phyloP scores from a whole-genome alignment of 148 eudicot genomes.

The Chenopodium formosanum region DNA sequence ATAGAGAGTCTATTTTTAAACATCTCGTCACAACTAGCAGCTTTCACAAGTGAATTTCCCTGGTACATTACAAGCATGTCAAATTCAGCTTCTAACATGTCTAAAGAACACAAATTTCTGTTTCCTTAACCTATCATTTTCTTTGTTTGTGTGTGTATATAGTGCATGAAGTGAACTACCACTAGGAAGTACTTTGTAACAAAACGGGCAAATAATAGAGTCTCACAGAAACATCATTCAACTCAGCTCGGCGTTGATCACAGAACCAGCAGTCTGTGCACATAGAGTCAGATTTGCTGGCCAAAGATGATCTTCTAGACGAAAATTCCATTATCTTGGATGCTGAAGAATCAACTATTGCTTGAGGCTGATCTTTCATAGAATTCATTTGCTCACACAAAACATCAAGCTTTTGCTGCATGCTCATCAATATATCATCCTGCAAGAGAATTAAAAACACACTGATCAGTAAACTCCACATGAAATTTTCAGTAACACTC shows the following conservation, averaged over 20 bases:
- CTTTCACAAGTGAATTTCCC: constrained; percentile 36
- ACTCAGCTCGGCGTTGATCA: constrained; percentile 48
- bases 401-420: constrained; percentile 85
- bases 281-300: constrained; percentile 23
- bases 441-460: constrained; percentile 21
- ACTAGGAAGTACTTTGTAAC: not conserved
- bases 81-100: not conserved
- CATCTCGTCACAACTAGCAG: constrained; percentile 41
- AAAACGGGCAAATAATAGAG: not conserved
- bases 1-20: constrained; percentile 34
- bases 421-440: constrained; percentile 74
- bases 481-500: not conserved
- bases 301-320: constrained; percentile 20
- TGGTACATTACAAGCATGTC: constrained; percentile 18
- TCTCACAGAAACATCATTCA: constrained; percentile 40
- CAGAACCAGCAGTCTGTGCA: constrained; percentile 57
- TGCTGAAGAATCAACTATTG: constrained; percentile 12
- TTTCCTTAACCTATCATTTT: not conserved
- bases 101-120: not conserved
- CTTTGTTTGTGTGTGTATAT: not conserved
- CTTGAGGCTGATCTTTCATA: constrained; percentile 55
- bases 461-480: not conserved
- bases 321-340: constrained; percentile 23
- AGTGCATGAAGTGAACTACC: not conserved
- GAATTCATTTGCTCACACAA: constrained; percentile 66